These are phyloP conservation scores for Tricholoma terreum DNA, from an alignment of 768 basidiomycete species.

Conservation along the genomic window DNA sequence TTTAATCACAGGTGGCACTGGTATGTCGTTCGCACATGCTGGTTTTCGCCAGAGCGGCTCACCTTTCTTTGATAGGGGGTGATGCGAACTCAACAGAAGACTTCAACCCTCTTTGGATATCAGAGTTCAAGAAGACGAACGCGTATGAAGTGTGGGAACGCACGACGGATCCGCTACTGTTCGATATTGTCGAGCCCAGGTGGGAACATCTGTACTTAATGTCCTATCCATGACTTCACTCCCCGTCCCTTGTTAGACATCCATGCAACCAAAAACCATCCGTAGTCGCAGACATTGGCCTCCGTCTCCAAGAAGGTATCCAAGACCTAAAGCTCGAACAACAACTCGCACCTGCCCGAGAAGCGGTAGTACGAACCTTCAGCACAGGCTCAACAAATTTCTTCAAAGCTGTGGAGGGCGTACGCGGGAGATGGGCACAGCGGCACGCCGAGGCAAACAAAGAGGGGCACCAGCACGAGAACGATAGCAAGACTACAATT, in stretches of 20 bases:
- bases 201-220: slow-evolving; percentile 27
- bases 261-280: slow-evolving; percentile 91
- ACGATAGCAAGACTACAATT: slow-evolving; percentile 6
- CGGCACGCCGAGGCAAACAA: slow-evolving; percentile 9
- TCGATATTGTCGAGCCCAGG: slow-evolving; percentile 95
- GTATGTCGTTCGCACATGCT: slow-evolving; percentile 21
- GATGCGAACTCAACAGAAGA: slow-evolving; percentile 64
- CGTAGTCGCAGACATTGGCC: slow-evolving; percentile 85
- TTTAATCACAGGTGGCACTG: slow-evolving; percentile 65
- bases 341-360: slow-evolving; percentile 89
- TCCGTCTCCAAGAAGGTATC: slow-evolving; percentile 89
- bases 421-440: slow-evolving; percentile 67
- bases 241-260: slow-evolving; percentile 50
- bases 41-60: neutral
- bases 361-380: slow-evolving; percentile 79
- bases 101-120: slow-evolving; percentile 86
- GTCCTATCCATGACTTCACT: neutral
- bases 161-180: slow-evolving; percentile 87
- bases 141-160: slow-evolving; percentile 90
- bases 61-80: slow-evolving; percentile 35
- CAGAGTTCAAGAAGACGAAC: slow-evolving; percentile 83
- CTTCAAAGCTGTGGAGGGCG: slow-evolving; percentile 88
- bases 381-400: slow-evolving; percentile 73
- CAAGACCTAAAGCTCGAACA: slow-evolving; percentile 93
- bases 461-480: neutral